A percentile compares a stretch with the other conserved stretches of the same genome.
These are phyloP conservation scores for Domatiomyces catenatus DNA, from an alignment of 2,329 filamentous ascomycete genomes.

Conservation along the genomic window DNA sequence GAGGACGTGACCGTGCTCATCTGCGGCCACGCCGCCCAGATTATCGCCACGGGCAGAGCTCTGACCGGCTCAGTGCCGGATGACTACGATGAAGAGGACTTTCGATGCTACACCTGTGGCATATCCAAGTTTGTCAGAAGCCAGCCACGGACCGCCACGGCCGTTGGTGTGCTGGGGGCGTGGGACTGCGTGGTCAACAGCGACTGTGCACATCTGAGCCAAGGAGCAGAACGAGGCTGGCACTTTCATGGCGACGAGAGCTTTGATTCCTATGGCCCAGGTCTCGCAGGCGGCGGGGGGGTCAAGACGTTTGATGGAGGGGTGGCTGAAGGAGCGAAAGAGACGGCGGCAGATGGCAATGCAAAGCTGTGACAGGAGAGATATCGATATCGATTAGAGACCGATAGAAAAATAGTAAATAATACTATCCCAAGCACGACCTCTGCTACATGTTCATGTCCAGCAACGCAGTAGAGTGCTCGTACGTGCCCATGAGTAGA, in stretches of 20 bases:
- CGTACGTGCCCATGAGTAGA: no score
- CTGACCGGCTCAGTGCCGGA: conserved; percentile 66
- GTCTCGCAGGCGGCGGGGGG: conserved; percentile 22
- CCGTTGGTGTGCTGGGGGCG: conserved; percentile 49
- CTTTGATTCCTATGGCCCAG: conserved; percentile 23
- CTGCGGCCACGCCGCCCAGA: conserved; percentile 75
- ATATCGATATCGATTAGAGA: background rate
- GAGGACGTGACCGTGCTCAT: conserved; percentile 57
- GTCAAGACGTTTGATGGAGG: conserved; percentile 6
- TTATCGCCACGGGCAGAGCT: conserved; percentile 72
- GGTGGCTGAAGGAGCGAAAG: background rate
- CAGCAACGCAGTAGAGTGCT: no score
- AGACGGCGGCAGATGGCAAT: background rate
- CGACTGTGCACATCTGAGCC: conserved; percentile 66
- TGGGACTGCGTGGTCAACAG: conserved; percentile 73
- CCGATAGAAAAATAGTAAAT: background rate
- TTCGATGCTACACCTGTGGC: conserved; percentile 69
- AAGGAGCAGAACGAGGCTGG: conserved; percentile 76
- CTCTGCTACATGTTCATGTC: no score
- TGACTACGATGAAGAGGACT: conserved; percentile 59
- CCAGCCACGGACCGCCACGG: conserved; percentile 19
- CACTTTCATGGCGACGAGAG: conserved; percentile 33
- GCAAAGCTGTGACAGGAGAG: background rate
- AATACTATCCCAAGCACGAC: no score
- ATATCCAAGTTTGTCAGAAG: conserved; percentile 52